These are phyloP conservation scores for Vanrija sp. DNA, from an alignment of 1,284 basidiomycete genomes.

Conservation along the genomic window DNA sequence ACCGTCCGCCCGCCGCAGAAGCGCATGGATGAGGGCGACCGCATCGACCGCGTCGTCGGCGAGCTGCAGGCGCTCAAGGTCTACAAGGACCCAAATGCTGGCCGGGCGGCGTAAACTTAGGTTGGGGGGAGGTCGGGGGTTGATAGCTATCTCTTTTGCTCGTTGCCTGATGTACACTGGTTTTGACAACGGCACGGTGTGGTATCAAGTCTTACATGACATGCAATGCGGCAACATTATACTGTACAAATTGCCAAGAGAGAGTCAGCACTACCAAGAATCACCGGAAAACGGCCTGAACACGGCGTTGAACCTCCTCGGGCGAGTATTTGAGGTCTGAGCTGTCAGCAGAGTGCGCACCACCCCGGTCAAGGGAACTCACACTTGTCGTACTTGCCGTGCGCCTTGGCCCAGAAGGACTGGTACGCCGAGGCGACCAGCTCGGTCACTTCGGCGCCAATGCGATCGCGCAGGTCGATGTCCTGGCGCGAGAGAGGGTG, in stretches of 20 bases:
- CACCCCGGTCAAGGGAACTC: constrained; percentile 8
- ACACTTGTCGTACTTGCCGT: constrained; percentile 43
- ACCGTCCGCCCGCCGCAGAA: neutral
- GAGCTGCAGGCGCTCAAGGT: constrained; percentile 47
- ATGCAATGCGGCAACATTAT: no score
- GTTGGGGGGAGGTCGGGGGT: no score
- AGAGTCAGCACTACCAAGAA: neutral
- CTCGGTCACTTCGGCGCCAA: constrained; percentile 38
- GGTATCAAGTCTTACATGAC: no score
- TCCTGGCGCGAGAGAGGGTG: constrained; percentile 39
- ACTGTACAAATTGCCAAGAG: no score
- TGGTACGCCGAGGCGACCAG: constrained; percentile 33
- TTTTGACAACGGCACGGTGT: no score
- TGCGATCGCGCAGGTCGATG: constrained; percentile 42
- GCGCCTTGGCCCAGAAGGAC: constrained; percentile 28
- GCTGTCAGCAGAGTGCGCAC: neutral
- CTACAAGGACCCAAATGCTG: constrained; percentile 45
- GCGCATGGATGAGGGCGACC: constrained; percentile 28
- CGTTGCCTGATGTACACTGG: no score
- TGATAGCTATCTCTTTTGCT: no score
- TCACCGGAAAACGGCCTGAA: constrained; percentile 38
- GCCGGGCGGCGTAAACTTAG: constrained; percentile 33
- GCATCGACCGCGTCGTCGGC: constrained; percentile 40
- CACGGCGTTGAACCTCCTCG: constrained; percentile 33
- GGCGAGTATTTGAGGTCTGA: constrained; percentile 36